Base-by-base conservation (phyloP, 305 asterid genomes). In the Fraxinus ornus region DNA sequence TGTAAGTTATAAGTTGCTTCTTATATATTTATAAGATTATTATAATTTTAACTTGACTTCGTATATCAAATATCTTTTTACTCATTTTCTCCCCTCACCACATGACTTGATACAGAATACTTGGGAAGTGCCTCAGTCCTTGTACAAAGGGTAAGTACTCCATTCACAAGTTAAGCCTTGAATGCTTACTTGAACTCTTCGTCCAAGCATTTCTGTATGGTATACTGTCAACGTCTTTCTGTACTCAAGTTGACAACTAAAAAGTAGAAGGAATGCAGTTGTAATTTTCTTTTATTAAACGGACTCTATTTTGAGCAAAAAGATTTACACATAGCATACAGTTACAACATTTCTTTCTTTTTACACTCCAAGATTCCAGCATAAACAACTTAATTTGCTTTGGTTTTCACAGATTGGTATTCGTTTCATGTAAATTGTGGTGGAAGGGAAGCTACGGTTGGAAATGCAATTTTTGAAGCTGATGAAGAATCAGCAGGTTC, bases 371-470 rank as follows among this genome's bases (percentile, higher is more conserved):
- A n/a, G 26, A 60, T 60, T 19, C 7, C 28, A 7, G 21, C 12
- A 6, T 5, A 57, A 60, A 60, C 13, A 10, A 33, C 13, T 7
- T 79, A 26, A 32, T 78, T 17, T 55, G 32, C 37, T 71, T 75
- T 79, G 7, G 33, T 81, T 78, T 74, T 62, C 79, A 21, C 87
- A 91, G 97, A 86, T 57, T 70, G 81, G 72, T 90, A 88, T 39
- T 78, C 88, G 0, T 78, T 92, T 49, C 86, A 90, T 84, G 86
- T 92, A 41, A 92, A 92, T 78, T 92, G 97, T 85, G 97, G 92
- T n/a, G 93, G 97, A 82, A 10, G 3, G 35, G 28, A 1, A 24
- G 76, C 55, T 7, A 76, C 0, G 30, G 60, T 85, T 79, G 91
- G 91, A 28, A 64, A 86, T 9, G 79, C 70, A 28, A 10, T 1